Conservation (phyloP, 257 asterid species). For the Solanum medicagineum region DNA sequence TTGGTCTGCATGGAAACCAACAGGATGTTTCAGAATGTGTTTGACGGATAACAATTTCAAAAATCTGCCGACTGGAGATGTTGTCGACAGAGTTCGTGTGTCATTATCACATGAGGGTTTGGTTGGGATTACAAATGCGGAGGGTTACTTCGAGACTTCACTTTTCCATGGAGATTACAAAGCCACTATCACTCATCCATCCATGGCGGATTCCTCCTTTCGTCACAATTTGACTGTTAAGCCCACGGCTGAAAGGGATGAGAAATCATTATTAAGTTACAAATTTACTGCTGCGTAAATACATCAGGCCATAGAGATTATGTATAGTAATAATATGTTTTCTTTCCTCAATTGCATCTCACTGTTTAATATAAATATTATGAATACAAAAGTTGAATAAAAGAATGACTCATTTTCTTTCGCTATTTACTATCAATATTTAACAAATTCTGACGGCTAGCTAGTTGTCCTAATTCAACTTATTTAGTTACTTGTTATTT, state of each 20-base stretch:
- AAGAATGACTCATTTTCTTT: background rate
- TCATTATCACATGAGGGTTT: constrained; percentile 2
- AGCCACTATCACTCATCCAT: constrained; percentile 19
- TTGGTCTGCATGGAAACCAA: constrained; percentile 46
- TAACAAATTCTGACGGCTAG: too few relatives aligned
- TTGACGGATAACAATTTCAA: constrained; percentile 41
- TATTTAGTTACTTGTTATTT: background rate
- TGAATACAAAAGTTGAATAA: background rate
- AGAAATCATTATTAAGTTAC: background rate
- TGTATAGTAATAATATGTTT: background rate
- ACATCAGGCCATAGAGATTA: background rate
- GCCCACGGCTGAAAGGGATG: background rate
- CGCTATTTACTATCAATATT: too few relatives aligned
- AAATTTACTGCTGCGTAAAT: background rate
- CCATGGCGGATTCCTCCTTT: background rate
- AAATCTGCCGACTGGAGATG: constrained; percentile 41
- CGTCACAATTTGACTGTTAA: background rate
- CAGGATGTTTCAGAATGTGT: constrained; percentile 51
- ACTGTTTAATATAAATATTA: background rate
- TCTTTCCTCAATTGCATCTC: background rate
- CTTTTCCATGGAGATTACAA: constrained; percentile 48
- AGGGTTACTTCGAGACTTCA: constrained; percentile 28
- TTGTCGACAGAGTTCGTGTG: constrained; percentile 21
- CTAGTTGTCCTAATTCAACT: background rate
- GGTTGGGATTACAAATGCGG: constrained; percentile 10